These are phyloP conservation scores for Echria macrotheca DNA, from an alignment of 495 filamentous ascomycete species.

Conservation along the genomic window DNA sequence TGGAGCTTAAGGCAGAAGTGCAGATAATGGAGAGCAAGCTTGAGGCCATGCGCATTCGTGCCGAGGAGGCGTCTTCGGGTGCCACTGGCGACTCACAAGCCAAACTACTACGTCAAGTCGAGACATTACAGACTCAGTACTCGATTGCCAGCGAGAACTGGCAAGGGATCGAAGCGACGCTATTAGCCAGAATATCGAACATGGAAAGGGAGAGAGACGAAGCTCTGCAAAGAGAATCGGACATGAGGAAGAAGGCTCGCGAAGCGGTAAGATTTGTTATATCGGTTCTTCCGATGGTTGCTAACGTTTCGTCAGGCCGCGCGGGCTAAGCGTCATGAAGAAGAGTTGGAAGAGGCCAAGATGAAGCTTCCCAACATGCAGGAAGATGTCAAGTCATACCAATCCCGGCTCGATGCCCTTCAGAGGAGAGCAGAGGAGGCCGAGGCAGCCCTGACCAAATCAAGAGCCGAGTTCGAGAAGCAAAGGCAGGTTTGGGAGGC, in stretches of 20 bases:
- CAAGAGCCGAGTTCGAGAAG: conserved; percentile 40
- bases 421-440: conserved; percentile 60
- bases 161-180: conserved; percentile 85
- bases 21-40: conserved; percentile 81
- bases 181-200: conserved; percentile 64
- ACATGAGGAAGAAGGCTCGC: conserved; percentile 77
- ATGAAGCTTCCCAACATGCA: conserved; percentile 58
- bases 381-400: conserved; percentile 49
- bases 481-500: conserved; percentile 58
- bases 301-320: conserved; percentile 51
- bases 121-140: conserved; percentile 94
- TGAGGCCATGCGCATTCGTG: conserved; percentile 75
- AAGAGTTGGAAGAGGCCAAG: conserved; percentile 71
- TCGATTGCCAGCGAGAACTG: conserved; percentile 92
- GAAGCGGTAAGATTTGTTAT: conserved; percentile 59
- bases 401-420: conserved; percentile 57
- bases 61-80: conserved; percentile 86
- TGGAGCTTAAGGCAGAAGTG: conserved; percentile 79
- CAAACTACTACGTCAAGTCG: conserved; percentile 87
- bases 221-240: conserved; percentile 70
- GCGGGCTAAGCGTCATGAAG: conserved; percentile 70
- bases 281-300: conserved; percentile 20
- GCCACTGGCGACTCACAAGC: conserved; percentile 77
- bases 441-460: conserved; percentile 54
- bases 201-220: conserved; percentile 92